Evolutionary conservation across 1,284 basidiomycete genomes (phyloP).

Genomic region (Ceratobasidium theobromae): DNA sequence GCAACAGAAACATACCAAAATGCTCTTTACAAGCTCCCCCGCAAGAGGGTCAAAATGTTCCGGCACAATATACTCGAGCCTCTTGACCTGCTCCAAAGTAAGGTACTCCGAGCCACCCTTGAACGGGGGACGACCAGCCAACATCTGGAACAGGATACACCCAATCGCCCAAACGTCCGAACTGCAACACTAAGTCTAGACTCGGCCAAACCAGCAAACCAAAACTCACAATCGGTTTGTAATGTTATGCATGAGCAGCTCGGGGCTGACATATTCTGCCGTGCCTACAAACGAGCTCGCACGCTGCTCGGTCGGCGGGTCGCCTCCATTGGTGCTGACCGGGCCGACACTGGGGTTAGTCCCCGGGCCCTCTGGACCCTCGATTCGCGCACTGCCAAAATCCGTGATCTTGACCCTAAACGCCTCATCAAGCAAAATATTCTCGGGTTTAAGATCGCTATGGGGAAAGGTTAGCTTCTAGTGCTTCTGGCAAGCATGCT

Average conservation of each 20-base stretch:
- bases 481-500: neutral
- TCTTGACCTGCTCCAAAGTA: constrained; percentile 78
- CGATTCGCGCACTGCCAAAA: constrained; percentile 93
- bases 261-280: constrained; percentile 94
- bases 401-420: constrained; percentile 94
- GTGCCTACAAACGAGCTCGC: constrained; percentile 93
- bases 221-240: constrained; percentile 63
- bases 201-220: constrained; percentile 4
- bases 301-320: constrained; percentile 38
- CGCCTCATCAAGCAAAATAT: constrained; percentile 81
- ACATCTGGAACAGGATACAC: constrained; percentile 96
- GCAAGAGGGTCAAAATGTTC: constrained; percentile 69
- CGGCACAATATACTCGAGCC: constrained; percentile 70
- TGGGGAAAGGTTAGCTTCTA: neutral
- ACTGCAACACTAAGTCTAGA: constrained; percentile 48
- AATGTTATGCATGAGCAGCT: constrained; percentile 68
- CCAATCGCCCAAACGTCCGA: constrained; percentile 98
- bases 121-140: constrained; percentile 91
- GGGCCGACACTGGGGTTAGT: constrained; percentile 38
- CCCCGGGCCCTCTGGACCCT: constrained; percentile 57
- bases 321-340: constrained; percentile 34
- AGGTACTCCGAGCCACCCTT: constrained; percentile 82
- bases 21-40: constrained; percentile 63
- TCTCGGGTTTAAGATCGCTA: constrained; percentile 89
- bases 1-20: constrained; percentile 55